These are phyloP conservation scores for Exidia glandulosa DNA, from an alignment of 768 basidiomycete species.

Conservation along the genomic window DNA sequence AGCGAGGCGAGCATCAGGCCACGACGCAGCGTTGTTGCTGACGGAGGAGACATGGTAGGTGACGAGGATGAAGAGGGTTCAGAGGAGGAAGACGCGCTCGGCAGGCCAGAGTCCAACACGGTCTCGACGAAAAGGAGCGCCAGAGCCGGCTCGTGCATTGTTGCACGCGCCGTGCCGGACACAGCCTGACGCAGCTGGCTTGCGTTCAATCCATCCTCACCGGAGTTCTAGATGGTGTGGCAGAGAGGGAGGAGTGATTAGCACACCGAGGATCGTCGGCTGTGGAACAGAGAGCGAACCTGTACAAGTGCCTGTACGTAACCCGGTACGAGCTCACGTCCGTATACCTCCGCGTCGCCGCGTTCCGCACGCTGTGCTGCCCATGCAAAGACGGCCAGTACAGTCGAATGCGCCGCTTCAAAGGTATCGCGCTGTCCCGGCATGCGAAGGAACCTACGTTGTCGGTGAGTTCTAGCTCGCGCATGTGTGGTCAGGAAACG, in stretches of 20 bases:
- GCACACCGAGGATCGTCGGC: no score
- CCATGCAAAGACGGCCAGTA: conserved; percentile 58
- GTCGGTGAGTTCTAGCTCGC: conserved; percentile 2
- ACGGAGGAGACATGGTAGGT: conserved; percentile 8
- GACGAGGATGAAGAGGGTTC: conserved; percentile 13
- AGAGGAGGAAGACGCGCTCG: conserved; percentile 43
- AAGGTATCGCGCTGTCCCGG: conserved; percentile 59
- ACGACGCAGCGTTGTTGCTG: conserved; percentile 38
- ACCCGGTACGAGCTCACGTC: conserved; percentile 57
- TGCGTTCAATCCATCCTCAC: conserved; percentile 46
- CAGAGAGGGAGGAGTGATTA: not conserved
- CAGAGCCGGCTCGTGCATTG: not conserved
- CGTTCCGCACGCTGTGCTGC: not conserved
- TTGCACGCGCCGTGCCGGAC: not conserved
- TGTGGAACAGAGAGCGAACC: conserved; percentile 26
- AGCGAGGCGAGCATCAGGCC: conserved; percentile 54
- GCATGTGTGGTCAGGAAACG: conserved; percentile 4
- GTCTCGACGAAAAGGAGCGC: not conserved
- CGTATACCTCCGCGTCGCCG: conserved; percentile 18
- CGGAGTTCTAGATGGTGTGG: conserved; percentile 41
- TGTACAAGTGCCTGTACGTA: conserved; percentile 63
- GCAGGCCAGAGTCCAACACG: conserved; percentile 45
- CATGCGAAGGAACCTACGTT: conserved; percentile 46
- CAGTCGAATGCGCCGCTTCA: conserved; percentile 77
- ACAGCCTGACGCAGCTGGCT: conserved; percentile 57